Evolutionary conservation across 805 yeast species (phyloP).

Genomic region (Clavispora santaluciae): DNA sequence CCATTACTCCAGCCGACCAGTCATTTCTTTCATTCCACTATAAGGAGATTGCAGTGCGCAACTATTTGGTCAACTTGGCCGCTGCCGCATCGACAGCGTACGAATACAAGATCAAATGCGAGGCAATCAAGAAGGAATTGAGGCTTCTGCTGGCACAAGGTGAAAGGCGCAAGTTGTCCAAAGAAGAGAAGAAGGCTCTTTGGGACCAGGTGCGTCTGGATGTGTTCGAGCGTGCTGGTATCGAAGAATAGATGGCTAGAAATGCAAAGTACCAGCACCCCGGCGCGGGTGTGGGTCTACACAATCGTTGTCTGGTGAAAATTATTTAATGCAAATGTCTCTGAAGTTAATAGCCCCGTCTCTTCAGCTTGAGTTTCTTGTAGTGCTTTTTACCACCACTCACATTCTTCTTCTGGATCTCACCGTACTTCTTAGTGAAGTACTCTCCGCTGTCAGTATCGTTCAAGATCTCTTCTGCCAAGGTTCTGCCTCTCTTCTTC

Average conservation of each 20-base stretch:
- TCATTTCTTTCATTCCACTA: constrained; percentile 30
- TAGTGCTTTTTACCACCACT: constrained; percentile 67
- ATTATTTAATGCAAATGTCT: background rate
- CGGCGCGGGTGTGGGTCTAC: background rate
- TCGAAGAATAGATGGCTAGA: constrained; percentile 24
- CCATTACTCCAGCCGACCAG: constrained; percentile 29
- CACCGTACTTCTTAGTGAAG: constrained; percentile 79
- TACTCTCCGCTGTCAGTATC: constrained; percentile 67
- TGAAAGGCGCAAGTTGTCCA: constrained; percentile 29
- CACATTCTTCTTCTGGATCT: constrained; percentile 60
- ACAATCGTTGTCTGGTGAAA: constrained; percentile 1
- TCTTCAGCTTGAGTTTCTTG: constrained; percentile 57
- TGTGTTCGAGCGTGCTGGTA: constrained; percentile 45
- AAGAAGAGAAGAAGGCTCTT: constrained; percentile 38
- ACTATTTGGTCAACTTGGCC: constrained; percentile 47
- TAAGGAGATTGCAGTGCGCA: constrained; percentile 44
- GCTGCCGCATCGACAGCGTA: constrained; percentile 53
- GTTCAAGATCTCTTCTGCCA: constrained; percentile 77
- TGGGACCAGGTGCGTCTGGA: constrained; percentile 51
- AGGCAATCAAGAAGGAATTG: constrained; percentile 26
- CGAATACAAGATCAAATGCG: constrained; percentile 41
- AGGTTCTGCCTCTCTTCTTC: constrained; percentile 69
- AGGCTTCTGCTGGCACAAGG: constrained; percentile 13
- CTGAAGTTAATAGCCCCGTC: constrained; percentile 41
- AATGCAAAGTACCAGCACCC: background rate